Base-by-base conservation (phyloP, 148 eudicot genomes). In the Diospyros lotus region DNA sequence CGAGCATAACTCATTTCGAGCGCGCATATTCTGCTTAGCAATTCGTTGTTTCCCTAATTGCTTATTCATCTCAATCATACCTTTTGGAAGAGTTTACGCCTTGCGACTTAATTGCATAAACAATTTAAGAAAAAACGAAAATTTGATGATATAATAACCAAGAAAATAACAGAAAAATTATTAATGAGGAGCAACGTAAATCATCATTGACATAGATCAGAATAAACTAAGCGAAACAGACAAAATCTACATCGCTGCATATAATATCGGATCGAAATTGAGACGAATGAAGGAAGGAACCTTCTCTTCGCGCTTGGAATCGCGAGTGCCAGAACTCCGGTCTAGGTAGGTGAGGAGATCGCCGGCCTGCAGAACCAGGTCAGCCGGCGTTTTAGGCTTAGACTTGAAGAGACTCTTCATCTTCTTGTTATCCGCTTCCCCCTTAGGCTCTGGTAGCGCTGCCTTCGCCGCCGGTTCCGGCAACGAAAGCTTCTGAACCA, bases 361-460 rank as follows among this genome's bases (percentile, higher is more conserved):
- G 3, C 97, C 90, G 1, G 91, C 78, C 60, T 76, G 87, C 2
- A 97, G 88, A 64, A 94, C 98, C 9, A 89, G 75, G 75, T 94
- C 98, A 10, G 76, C 90, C 0, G 98, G 97, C 13, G 98, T 92
- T 62, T 85, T 88, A 3, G 97, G 96, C 78, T 94, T 94, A 13
- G 97, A 85, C 90, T 94, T 94, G 82, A 94, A 94, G 46, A 94
- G 81, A 45, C 86, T 85, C 81, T 92, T 94, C 98, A 92, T 90
- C 55, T 68, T 74, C n/a, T 59, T 76, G 2, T 55, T 67, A 17
- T 67, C 76, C 6, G 54, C 84, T 18, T 69, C 81, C 8, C 41
- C 54, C 7, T 18, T 62, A 52, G 75, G 75, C 44, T 73, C 66
- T 61, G 48, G 41, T 64, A 55, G 74, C 53, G 77, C 64, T 77